Evolutionary conservation across 257 asterid genomes (phyloP).

Genomic region (Echites panduratus): DNA sequence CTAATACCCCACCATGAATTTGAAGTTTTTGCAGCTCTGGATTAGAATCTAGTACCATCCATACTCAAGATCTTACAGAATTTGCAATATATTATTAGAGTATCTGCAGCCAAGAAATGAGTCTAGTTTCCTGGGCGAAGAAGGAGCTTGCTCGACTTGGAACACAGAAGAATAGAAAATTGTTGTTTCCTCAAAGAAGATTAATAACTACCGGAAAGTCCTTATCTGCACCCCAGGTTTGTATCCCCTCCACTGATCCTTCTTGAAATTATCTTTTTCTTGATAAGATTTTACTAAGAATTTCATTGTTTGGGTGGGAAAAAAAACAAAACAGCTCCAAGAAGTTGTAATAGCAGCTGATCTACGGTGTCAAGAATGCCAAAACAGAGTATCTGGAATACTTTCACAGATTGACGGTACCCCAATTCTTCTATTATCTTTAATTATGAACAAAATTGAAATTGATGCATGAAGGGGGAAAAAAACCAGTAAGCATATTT

Average conservation of each 20-base stretch:
- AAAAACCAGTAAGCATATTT: too few species aligned
- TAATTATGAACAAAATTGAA: too few species aligned
- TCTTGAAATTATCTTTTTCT: neutral
- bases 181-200: slow-evolving; percentile 19
- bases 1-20: neutral
- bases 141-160: slow-evolving; percentile 24
- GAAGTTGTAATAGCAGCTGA: slow-evolving; percentile 30
- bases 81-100: neutral
- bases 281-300: neutral
- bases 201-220: slow-evolving; percentile 3
- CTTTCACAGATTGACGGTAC: slow-evolving; percentile 29
- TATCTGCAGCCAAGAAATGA: slow-evolving; percentile 9
- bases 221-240: slow-evolving; percentile 17
- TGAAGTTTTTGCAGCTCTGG: slow-evolving; percentile 6
- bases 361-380: slow-evolving; percentile 25
- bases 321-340: slow-evolving; percentile 8
- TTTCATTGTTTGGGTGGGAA: neutral
- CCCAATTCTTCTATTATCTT: neutral
- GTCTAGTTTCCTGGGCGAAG: slow-evolving; percentile 34
- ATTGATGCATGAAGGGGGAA: too few species aligned
- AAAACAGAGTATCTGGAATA: slow-evolving; percentile 23
- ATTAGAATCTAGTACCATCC: neutral
- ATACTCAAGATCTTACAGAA: slow-evolving; percentile 7
- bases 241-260: neutral
- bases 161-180: slow-evolving; percentile 21